These are phyloP conservation scores for Lentithecium fluviatile DNA, from an alignment of 495 filamentous ascomycete genomes.

Conservation along the genomic window DNA sequence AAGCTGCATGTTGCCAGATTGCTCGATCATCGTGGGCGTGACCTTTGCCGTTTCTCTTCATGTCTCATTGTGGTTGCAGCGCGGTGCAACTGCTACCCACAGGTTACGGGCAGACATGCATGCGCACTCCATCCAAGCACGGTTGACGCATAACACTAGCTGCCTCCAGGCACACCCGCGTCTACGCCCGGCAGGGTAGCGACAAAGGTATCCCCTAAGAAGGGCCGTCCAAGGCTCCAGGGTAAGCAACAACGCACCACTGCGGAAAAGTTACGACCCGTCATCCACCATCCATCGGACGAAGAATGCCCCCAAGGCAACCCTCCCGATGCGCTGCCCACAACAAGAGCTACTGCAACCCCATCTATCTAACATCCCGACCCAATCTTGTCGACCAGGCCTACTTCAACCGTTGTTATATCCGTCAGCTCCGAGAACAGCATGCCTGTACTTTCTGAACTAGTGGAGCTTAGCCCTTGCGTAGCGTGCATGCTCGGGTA, in stretches of 20 bases:
- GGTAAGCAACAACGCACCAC: too few relatives aligned
- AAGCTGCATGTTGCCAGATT: background rate
- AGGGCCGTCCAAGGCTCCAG: too few relatives aligned
- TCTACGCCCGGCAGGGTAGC: too few relatives aligned
- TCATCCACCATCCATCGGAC: too few relatives aligned
- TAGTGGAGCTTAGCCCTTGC: background rate
- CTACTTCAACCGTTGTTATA: background rate
- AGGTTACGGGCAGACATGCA: background rate
- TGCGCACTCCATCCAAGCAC: background rate
- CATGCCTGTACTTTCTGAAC: background rate
- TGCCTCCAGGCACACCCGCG: background rate
- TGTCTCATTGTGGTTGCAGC: background rate
- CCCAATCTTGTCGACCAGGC: background rate
- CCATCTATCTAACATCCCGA: slow-evolving; percentile 2
- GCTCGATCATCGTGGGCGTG: background rate
- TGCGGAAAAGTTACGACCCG: too few relatives aligned
- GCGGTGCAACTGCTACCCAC: background rate
- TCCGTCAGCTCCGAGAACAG: background rate
- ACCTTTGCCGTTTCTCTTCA: background rate
- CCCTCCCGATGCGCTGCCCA: background rate
- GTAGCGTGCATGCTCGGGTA: background rate
- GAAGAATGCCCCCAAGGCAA: background rate
- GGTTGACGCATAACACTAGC: background rate
- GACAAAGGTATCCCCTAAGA: too few relatives aligned
- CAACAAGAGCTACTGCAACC: slow-evolving; percentile 20